Evolutionary conservation across 139 green algal genomes (phyloP), one percentile per base, ranked within the genome.

Genomic region (Deuterostichococcus epilithicus): DNA sequence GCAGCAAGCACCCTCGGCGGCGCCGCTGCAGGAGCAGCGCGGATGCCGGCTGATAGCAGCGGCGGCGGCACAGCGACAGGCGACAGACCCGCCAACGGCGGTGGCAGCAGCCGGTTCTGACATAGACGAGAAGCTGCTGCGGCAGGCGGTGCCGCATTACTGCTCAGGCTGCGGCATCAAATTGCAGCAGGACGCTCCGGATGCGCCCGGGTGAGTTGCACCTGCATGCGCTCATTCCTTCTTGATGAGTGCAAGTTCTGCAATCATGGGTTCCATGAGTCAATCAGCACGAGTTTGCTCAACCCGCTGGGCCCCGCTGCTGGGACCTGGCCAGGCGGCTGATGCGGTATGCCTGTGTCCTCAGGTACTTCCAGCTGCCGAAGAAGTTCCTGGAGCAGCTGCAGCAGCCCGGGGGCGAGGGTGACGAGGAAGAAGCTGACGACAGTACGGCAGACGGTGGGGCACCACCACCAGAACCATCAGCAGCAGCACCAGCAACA

Each of bases 111-210:
- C 26, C 3, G 3, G 3, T 3, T 3, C 18, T 5, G 52, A 3
- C 52, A n/a, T 63, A 25, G 52, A 63, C 52, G 52, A 63, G 34
- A 73, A 37, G 25, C 35, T 73, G 70, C 70, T 37, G 47, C 34
- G 38, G 32, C 30, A 30, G 22, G 37, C 79, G 65, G 69, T 92
- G 70, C 90, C 90, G 4, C 73, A 77, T 2, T 83, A 90, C 76
- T 96, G 92, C 84, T 87, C 84, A 28, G 92, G 92, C 13, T 97
- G 92, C 76, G 92, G 92, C 8, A 86, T 97, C 28, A 80, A 76
- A 70, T 79, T 97, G 78, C 92, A 97, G 78, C 69, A 85, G 63
- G 73, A 84, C 33, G 81, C 92, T 44, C 72, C 86, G 10, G 68
- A 90, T 26, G 75, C 59, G 0, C 86, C 91, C 60, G 92, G 92